Percentiles rank a stretch among this genome's conserved stretches.
Evolutionary conservation across 164 flowering plant genomes (phyloP).

Genomic region (Magnolia sinica): DNA sequence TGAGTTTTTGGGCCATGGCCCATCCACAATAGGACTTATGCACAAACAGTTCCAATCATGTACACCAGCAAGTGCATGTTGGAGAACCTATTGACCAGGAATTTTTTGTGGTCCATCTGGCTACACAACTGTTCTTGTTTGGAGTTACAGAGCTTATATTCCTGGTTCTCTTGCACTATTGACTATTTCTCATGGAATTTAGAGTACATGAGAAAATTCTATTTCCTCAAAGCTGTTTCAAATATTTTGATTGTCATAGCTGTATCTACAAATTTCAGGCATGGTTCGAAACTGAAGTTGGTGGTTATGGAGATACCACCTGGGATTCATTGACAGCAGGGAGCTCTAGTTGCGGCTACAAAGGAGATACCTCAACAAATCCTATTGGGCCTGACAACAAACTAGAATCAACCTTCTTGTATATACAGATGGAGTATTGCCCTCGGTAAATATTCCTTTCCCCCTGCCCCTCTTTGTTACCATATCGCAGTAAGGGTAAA

Average conservation of each 20-base stretch:
- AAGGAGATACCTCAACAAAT: constrained; percentile 44
- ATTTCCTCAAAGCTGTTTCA: not conserved
- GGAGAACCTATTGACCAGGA: not conserved
- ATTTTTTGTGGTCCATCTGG: not conserved
- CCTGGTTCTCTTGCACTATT: not conserved
- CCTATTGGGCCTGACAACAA: constrained; percentile 45
- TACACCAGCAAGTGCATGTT: not conserved
- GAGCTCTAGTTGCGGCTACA: constrained; percentile 54
- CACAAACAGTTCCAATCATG: not conserved
- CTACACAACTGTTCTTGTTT: not conserved
- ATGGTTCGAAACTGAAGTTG: constrained; percentile 88
- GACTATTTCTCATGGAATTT: not conserved
- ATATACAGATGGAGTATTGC: constrained; percentile 98
- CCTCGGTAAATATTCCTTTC: constrained; percentile 51
- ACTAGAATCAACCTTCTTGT: constrained; percentile 76
- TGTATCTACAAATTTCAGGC: constrained; percentile 46
- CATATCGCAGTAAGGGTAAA: not conserved
- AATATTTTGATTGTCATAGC: not conserved
- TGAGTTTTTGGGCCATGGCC: not conserved
- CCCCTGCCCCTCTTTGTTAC: not conserved
- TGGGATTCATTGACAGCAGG: constrained; percentile 61
- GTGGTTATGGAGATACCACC: constrained; percentile 38
- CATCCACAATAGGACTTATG: not conserved
- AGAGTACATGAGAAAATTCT: not conserved
- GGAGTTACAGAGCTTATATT: not conserved